Evolutionary conservation across 73 alveolate genomes (phyloP).

Genomic region (Paramecium caudatum): DNA sequence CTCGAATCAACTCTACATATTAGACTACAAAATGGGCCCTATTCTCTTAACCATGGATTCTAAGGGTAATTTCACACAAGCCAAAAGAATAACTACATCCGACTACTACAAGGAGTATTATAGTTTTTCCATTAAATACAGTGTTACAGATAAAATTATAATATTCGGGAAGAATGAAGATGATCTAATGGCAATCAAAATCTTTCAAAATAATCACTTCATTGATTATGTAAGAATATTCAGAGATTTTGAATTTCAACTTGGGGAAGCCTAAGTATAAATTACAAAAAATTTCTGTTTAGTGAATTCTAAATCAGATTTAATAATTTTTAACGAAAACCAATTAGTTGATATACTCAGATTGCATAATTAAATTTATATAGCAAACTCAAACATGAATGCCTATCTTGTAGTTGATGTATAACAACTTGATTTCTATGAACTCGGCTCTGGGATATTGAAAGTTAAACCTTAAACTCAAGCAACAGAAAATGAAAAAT

Average conservation of each 20-base stretch:
- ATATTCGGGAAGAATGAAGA: neutral
- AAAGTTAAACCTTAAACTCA: neutral
- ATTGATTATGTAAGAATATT: neutral
- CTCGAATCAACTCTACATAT: neutral
- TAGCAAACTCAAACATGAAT: neutral
- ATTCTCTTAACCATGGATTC: neutral
- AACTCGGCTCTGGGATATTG: constrained; percentile 15
- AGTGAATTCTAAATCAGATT: neutral
- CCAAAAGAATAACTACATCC: neutral
- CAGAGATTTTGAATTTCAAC: neutral
- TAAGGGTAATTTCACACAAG: neutral
- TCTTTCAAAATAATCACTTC: neutral
- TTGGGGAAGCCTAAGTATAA: neutral
- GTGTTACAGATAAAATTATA: neutral
- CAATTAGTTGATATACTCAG: neutral
- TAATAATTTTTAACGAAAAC: neutral
- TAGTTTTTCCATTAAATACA: neutral
- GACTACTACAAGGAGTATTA: neutral
- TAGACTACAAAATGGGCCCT: constrained; percentile 16
- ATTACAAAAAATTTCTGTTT: neutral
- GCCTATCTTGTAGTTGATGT: neutral
- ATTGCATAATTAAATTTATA: neutral
- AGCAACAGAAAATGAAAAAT: neutral
- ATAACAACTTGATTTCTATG: neutral
- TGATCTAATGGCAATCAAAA: neutral